Evolutionary conservation across 139 green algal genomes (phyloP).

Genomic region (Gonium pectorale): DNA sequence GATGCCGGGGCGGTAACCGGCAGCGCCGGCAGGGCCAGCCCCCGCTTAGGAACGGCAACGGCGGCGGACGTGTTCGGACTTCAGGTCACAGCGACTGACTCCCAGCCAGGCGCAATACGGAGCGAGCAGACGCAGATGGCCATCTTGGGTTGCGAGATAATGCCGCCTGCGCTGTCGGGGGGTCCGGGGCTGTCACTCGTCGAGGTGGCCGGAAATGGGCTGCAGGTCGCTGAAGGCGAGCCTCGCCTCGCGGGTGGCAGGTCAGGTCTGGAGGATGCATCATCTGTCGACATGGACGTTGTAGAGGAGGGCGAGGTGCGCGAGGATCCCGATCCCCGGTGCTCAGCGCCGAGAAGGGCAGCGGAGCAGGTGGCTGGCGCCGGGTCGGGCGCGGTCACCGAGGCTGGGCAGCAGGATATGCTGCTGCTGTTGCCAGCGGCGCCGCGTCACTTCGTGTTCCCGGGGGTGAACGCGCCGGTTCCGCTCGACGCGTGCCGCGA

Average conservation of each 20-base stretch:
- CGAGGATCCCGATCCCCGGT: no score
- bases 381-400: neutral
- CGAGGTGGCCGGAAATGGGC: no score
- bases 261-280: no score
- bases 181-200: no score
- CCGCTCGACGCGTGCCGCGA: neutral
- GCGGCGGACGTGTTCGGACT: neutral
- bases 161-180: no score
- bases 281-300: neutral
- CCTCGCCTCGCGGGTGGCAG: no score
- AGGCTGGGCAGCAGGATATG: neutral
- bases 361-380: neutral
- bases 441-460: neutral
- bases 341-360: neutral
- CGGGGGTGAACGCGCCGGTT: neutral
- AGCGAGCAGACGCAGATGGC: no score
- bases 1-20: neutral
- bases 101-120: neutral
- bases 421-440: slow-evolving; percentile 1
- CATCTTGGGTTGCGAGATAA: no score
- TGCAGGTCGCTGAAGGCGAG: no score
- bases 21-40: neutral
- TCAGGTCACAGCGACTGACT: neutral
- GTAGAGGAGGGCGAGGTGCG: neutral
- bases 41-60: neutral